Conservation (phyloP, 495 filamentous ascomycete species). For the Daldinia concentrica region DNA sequence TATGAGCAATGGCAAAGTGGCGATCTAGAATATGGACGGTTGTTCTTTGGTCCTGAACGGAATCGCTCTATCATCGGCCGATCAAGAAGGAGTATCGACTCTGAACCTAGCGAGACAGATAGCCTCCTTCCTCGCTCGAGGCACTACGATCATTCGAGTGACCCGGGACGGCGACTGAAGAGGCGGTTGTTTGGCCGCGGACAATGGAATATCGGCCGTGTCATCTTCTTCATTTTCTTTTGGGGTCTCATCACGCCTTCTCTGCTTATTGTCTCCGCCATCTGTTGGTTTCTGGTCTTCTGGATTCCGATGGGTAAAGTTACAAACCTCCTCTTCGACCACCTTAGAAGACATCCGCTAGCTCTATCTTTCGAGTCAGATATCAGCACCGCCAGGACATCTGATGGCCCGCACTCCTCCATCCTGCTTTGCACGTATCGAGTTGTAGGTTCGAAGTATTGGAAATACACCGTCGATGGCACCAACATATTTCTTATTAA, state of each 20-base stretch:
- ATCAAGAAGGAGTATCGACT: conserved; percentile 88
- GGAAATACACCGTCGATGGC: conserved; percentile 98
- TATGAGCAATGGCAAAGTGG: conserved; percentile 99
- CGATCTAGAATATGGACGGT: conserved; percentile 90
- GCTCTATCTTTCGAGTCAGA: conserved; percentile 94
- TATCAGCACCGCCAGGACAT: conserved; percentile 73
- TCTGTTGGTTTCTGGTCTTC: conserved; percentile 97
- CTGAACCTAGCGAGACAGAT: conserved; percentile 81
- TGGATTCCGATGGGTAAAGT: conserved; percentile 99
- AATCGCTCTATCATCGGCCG: conserved; percentile 87
- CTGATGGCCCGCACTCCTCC: conserved; percentile 76
- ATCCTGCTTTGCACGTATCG: conserved; percentile 97
- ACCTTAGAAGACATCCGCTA: conserved; percentile 91
- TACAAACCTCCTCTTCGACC: conserved; percentile 86
- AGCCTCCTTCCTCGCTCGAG: conserved; percentile 80
- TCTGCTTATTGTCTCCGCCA: conserved; percentile 81
- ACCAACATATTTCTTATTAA: conserved; percentile 99
- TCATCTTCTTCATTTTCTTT: conserved; percentile 97
- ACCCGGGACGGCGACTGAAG: conserved; percentile 69
- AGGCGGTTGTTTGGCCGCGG: conserved; percentile 93
- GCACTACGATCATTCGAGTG: conserved; percentile 43
- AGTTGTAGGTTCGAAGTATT: conserved; percentile 92
- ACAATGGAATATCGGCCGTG: conserved; percentile 91
- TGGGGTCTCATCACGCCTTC: conserved; percentile 93
- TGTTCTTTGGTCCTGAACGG: conserved; percentile 90